Base-by-base conservation (phyloP, 2,329 filamentous ascomycete genomes). In the Sarocladium kiliense region DNA sequence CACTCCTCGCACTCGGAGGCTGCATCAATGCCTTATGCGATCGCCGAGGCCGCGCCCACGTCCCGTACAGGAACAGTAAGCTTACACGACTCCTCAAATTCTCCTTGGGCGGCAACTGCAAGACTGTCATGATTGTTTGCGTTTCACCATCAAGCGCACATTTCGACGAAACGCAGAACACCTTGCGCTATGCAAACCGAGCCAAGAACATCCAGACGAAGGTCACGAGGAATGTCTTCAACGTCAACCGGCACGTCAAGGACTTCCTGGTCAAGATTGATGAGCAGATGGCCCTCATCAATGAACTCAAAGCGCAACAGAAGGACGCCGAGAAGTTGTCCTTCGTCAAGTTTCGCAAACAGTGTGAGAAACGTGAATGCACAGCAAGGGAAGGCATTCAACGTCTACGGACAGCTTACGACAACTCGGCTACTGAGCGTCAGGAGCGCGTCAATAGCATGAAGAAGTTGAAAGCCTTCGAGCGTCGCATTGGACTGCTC, bases 181-280 rank as follows among this genome's bases (percentile, higher is more conserved):
- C 94, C 0, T 79, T 99, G 18, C 89, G 95, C 64, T 99, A 99
- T 66, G 94, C 94, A 51, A 97, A 99, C 71, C 83, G 94, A 62
- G 94, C 94, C 57, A 99, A 99, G 82, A 99, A 99, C 66, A 99
- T 99, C 67, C 95, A 97, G 75, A 99, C 94, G 57, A 99, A 99
- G 79, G 91, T 97, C 56, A 97, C 94, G n/a, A 86, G 92, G 65
- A 99, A 99, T 67, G 92, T 97, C 23, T 99, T 95, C 76, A 99
- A 99, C 69, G 94, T 99, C 60, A 97, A 99, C 70, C 88, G 94
- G 58, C 94, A 99, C 73, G 94, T 99, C 65, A 99, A 99, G 76
- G 94, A 99, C 72, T 99, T 96, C 74, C 74, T 99, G 68, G 94
- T 97, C 77, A 97, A 97, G 80, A 99, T 99, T 64, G 93, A 99